Percentiles rank a stretch among this genome's conserved stretches.
These are phyloP conservation scores for Porcisia deanei DNA, from an alignment of 208 protist genomes.

Conservation along the genomic window DNA sequence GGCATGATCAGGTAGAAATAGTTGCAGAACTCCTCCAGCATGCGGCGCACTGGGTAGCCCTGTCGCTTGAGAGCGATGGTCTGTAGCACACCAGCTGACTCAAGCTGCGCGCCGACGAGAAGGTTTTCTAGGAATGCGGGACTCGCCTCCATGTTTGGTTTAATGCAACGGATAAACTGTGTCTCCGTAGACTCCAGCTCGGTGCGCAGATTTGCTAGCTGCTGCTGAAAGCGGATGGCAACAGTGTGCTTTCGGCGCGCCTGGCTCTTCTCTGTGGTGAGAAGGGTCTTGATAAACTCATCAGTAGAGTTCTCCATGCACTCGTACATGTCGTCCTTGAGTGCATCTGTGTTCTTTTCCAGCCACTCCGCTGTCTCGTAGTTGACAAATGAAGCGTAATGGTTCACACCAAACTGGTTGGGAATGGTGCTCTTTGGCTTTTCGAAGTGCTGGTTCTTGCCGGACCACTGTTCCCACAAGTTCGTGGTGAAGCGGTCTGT, in stretches of 20 bases:
- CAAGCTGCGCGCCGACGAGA: conserved; percentile 87
- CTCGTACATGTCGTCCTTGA: conserved; percentile 85
- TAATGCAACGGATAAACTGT: conserved; percentile 95
- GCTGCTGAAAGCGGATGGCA: conserved; percentile 76
- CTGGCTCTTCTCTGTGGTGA: conserved; percentile 40
- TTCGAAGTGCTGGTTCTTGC: conserved; percentile 75
- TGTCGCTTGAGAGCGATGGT: conserved; percentile 91
- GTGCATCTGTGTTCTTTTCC: conserved; percentile 90
- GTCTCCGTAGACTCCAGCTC: conserved; percentile 88
- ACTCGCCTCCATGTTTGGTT: conserved; percentile 85
- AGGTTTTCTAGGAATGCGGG: conserved; percentile 66
- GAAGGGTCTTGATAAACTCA: conserved; percentile 64
- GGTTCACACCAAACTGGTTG: conserved; percentile 88
- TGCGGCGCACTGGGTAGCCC: conserved; percentile 87
- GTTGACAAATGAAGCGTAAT: conserved; percentile 91
- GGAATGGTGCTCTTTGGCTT: conserved; percentile 82
- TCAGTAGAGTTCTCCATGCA: conserved; percentile 48
- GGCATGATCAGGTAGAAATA: conserved; percentile 85
- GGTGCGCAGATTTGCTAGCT: conserved; percentile 69
- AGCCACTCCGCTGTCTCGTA: conserved; percentile 91
- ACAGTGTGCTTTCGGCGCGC: conserved; percentile 79
- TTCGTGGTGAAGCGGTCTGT: conserved; percentile 75
- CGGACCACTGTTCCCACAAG: conserved; percentile 63
- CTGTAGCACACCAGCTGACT: conserved; percentile 90
- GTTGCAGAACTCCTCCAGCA: conserved; percentile 72